A percentile compares a stretch with the other conserved stretches of the same genome.
phyloP scores from a whole-genome alignment of 257 asterid genomes.

The Rhazya stricta region DNA sequence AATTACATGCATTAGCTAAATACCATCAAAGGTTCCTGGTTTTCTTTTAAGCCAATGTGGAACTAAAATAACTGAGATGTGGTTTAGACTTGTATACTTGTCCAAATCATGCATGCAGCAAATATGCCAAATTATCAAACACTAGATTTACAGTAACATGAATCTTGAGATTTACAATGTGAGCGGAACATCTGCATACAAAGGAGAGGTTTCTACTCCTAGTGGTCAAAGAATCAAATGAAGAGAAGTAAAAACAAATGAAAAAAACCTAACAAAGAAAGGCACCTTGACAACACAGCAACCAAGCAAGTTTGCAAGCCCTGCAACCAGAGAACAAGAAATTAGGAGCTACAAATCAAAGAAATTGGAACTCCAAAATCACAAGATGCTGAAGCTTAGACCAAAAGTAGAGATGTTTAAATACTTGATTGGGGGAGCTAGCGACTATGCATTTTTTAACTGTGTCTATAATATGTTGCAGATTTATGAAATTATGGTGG shows the following conservation, averaged over 20 bases:
- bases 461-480: not conserved
- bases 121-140: not conserved
- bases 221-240: not conserved
- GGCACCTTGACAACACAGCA: conserved; percentile 64
- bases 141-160: not conserved
- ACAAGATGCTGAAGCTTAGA: not conserved
- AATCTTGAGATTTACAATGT: not conserved
- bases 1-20: not conserved
- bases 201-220: not conserved
- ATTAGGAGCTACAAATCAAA: not conserved
- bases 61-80: not conserved
- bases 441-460: not conserved
- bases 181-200: not conserved
- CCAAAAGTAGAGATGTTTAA: not conserved
- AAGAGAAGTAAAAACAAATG: not conserved
- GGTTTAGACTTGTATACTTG: not conserved
- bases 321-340: conserved; percentile 33
- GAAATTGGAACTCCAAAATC: not conserved
- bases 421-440: not conserved
- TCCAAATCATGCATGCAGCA: not conserved
- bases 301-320: conserved; percentile 86
- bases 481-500: not conserved
- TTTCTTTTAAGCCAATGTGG: not conserved
- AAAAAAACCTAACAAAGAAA: not conserved
- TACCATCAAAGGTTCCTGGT: not conserved